A percentile compares a stretch with the other conserved stretches of the same genome.
These are phyloP conservation scores for Leishmania arabica DNA, from an alignment of 208 protist genomes.

Conservation along the genomic window DNA sequence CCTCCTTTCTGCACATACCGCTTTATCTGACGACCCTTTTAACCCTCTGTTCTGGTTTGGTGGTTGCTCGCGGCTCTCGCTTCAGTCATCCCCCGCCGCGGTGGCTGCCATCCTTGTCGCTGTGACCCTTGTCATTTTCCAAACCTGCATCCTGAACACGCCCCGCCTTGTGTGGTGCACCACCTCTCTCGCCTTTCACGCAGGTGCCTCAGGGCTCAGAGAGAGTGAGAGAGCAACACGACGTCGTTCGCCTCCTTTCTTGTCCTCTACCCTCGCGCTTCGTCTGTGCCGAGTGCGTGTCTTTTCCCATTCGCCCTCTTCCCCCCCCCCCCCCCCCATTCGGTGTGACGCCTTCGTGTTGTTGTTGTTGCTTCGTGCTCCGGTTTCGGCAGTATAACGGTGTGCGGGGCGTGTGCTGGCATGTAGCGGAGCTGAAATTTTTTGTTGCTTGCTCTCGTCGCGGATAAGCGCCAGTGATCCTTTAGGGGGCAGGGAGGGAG, in stretches of 20 bases:
- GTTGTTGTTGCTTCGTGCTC: neutral
- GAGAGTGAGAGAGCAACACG: neutral
- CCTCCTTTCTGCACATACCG: neutral
- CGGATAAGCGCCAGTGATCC: neutral
- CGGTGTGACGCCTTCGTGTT: neutral
- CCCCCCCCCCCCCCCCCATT: too few species aligned
- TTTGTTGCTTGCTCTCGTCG: neutral
- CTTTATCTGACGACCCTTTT: neutral
- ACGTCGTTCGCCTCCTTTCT: neutral
- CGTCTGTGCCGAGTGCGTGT: neutral
- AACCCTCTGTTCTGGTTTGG: neutral
- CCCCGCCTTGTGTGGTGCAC: too few species aligned
- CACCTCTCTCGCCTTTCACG: neutral
- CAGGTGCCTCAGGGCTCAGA: neutral
- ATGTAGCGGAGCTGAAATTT: neutral
- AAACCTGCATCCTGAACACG: neutral
- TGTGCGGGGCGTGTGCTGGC: neutral
- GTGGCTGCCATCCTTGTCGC: neutral
- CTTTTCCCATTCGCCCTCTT: neutral
- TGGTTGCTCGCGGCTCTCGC: neutral
- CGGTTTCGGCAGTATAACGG: neutral
- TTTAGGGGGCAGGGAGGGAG: neutral
- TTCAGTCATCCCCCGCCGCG: neutral
- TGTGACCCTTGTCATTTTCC: neutral
- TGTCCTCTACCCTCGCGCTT: neutral